Evolutionary conservation across 108 stramenopile genomes (phyloP).

Genomic region (Skeletonema potamos): DNA sequence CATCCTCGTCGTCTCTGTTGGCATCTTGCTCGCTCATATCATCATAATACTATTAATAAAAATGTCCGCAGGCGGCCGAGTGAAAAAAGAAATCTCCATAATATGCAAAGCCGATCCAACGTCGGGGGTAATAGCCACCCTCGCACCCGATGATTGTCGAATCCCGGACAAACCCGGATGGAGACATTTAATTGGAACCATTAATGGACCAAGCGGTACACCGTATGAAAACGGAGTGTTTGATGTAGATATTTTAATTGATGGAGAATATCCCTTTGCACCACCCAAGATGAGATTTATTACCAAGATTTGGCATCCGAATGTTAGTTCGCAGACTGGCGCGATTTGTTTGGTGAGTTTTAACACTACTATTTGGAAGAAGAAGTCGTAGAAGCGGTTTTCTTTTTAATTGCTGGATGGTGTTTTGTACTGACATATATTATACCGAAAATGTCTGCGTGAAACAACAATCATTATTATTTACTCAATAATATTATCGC

Average conservation of each 20-base stretch:
- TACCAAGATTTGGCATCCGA: constrained; percentile 98
- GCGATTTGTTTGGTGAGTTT: constrained; percentile 92
- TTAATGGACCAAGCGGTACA: constrained; percentile 72
- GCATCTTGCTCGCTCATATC: no score
- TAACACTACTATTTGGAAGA: no score
- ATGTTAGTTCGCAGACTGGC: constrained; percentile 93
- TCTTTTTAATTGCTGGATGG: no score
- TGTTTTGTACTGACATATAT: no score
- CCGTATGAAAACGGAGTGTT: constrained; percentile 84
- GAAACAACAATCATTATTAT: background rate
- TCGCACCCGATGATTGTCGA: constrained; percentile 17
- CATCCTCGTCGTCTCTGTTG: no score
- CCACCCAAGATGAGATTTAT: constrained; percentile 95
- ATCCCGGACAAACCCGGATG: constrained; percentile 25
- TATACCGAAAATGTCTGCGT: no score
- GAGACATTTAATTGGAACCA: constrained; percentile 66
- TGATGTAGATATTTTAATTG: constrained; percentile 80
- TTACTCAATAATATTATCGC: background rate
- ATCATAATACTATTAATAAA: background rate
- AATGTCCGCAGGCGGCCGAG: constrained; percentile 21
- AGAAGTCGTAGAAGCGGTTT: no score
- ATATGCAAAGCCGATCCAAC: constrained; percentile 23
- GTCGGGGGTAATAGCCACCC: constrained; percentile 17
- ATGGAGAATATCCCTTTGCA: constrained; percentile 88
- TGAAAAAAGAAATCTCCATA: constrained; percentile 34